Conservation (phyloP, 768 basidiomycete species). For the Coprinopsis cinerea region DNA sequence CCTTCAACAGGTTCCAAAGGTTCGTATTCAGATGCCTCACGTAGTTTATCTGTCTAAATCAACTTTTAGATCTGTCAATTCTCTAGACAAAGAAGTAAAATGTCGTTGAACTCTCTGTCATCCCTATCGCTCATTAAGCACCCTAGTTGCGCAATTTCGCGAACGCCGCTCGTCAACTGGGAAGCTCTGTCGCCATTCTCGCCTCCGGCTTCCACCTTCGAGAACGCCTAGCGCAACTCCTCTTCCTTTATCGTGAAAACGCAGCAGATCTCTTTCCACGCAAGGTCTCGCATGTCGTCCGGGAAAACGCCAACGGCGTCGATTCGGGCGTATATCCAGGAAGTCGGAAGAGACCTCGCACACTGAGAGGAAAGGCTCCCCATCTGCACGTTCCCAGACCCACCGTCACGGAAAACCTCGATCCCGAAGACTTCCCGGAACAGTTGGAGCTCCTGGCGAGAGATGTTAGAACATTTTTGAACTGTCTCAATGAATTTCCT, state of each 20-base stretch:
- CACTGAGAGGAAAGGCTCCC: slow-evolving; percentile 31
- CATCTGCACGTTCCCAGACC: slow-evolving; percentile 46
- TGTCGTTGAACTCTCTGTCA: slow-evolving; percentile 7
- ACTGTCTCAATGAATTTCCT: slow-evolving; percentile 72
- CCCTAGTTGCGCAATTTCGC: slow-evolving; percentile 66
- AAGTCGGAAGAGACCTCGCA: slow-evolving; percentile 26
- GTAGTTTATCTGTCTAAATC: slow-evolving; percentile 9
- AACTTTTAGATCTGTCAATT: slow-evolving; percentile 44
- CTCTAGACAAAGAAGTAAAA: slow-evolving; percentile 64
- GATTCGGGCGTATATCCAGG: slow-evolving; percentile 18
- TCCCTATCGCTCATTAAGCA: not conserved
- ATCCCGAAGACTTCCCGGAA: slow-evolving; percentile 60
- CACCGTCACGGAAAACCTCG: slow-evolving; percentile 48
- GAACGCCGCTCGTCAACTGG: slow-evolving; percentile 70
- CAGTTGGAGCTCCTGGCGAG: slow-evolving; percentile 57
- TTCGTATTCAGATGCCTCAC: slow-evolving; percentile 19
- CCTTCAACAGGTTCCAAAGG: slow-evolving; percentile 61
- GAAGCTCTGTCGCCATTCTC: slow-evolving; percentile 71
- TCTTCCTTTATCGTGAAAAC: slow-evolving; percentile 69
- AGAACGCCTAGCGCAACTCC: slow-evolving; percentile 59
- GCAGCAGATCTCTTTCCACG: slow-evolving; percentile 73
- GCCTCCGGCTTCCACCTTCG: slow-evolving; percentile 71
- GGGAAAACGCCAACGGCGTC: slow-evolving; percentile 29
- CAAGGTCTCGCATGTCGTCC: slow-evolving; percentile 43
- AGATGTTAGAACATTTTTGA: slow-evolving; percentile 64